Base-by-base conservation (phyloP, 2,329 filamentous ascomycete genomes). In the Beauveria scarabaeidicola region DNA sequence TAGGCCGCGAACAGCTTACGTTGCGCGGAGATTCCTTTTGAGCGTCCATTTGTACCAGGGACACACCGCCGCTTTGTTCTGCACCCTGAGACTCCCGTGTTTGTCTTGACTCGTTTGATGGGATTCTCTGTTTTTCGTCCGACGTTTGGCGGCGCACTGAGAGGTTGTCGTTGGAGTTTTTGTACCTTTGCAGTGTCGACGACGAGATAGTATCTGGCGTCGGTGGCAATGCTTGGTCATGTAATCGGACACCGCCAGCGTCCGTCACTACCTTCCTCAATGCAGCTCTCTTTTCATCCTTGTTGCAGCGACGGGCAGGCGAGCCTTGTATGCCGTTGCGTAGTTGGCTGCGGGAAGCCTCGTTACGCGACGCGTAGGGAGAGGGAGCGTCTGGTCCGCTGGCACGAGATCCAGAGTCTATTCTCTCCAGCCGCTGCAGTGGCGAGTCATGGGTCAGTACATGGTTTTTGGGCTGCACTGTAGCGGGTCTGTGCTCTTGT, bases 131-230 rank as follows among this genome's bases (percentile, higher is more conserved):
- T 11, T 66, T 69, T 48, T 74, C 71, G 15, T 68, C 65, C 2
- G 63, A 64, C 3, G 63, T 47, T 1, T 62, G 66, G 2, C 67
- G 69, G 3, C 72, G 70, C 8, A 68, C 72, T 0, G 71, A 68
- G 1, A 81, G 66, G 0, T 76, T 77, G 47, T 84, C 81, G 57
- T 77, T 75, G 0, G 81, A 83, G 52, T 74, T 76, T 62, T 81
- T 75, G 61, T 76, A 79, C 15, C 75, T 74, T 6, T 76, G 74
- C 38, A 85, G 72, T 0, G 80, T 82, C 1, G 79, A 79, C 2
- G 80, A 82, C 1, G 82, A 82, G 21, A 84, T 80, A 0, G 82
- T 85, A 63, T 85, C 82, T 0, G 82, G 82, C 0, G 82, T 85
- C 0, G 82, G 82, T 10, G 82, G 82, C 1, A 84, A 70, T 19